Base-by-base conservation (phyloP, 2,329 filamentous ascomycete genomes). In the Cladosporium sp. region DNA sequence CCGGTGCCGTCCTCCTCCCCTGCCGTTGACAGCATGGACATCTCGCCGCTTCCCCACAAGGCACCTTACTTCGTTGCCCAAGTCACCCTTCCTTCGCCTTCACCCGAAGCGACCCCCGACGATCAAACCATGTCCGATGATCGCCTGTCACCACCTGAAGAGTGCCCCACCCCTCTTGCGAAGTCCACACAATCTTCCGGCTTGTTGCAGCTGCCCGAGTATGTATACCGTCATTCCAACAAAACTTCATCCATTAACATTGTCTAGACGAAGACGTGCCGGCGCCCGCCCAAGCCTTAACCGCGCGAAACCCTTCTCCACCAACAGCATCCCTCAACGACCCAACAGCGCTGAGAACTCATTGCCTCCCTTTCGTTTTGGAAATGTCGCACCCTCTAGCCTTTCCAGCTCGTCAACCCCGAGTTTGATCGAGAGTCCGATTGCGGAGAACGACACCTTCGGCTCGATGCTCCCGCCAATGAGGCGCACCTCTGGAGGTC, bases 41-140 rank as follows among this genome's bases (percentile, higher is more conserved):
- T 96, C 69, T 96, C 92, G 39, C 92, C 93, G 34, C 73, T 97
- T 36, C 91, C 90, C 54, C 89, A 96, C 75, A 96, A 96, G 75
- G 75, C 80, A 24, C 79, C 86, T 11, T 77, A 70, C 68, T 73
- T 77, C 56, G 65, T 74, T 41, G 68, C 77, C 24, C 78, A 86
- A 58, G 75, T 88, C 56, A 83, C 86, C 57, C 70, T 89, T 48
- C 79, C 82, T 24, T 91, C 88, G 24, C 88, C 89, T 1, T 86
- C 85, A 1, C 86, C 86, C 7, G 77, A 80, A 38, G 61, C 67
- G 24, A 77, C 73, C 3, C 67, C 72, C 6, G 68, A 70, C 50
- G 70, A 74, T 27, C 40, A 13, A 36, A 29, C 50, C 39, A 57
- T 59, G 53, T 60, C 61, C 17, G 55, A 61, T 20, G 60, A 65